Evolutionary conservation across 2,329 filamentous ascomycete genomes (phyloP).

Genomic region (Cladosporium sphaerospermum): DNA sequence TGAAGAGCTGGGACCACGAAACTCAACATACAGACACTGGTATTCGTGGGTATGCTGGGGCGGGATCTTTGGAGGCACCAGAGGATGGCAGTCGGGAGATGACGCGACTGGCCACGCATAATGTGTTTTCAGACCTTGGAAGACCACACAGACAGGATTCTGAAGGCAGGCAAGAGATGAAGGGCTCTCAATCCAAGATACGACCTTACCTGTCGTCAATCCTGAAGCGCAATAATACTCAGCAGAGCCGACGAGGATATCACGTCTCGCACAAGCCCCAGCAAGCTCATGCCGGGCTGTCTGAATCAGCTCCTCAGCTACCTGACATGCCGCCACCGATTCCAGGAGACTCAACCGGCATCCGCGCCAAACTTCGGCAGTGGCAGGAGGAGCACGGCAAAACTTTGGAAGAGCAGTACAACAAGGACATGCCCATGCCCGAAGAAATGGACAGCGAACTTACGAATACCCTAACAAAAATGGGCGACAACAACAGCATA

Average conservation of each 20-base stretch:
- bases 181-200: too few relatives aligned
- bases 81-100: too few relatives aligned
- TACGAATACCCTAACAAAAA: constrained; percentile 25
- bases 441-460: constrained; percentile 21
- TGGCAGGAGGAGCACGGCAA: constrained; percentile 40
- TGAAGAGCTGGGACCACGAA: too few relatives aligned
- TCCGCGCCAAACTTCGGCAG: constrained; percentile 32
- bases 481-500: constrained; percentile 24
- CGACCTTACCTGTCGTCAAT: too few relatives aligned
- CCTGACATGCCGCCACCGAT: neutral
- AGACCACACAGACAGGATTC: too few relatives aligned
- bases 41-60: too few relatives aligned
- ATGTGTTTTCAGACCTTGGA: too few relatives aligned
- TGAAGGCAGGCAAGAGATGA: too few relatives aligned
- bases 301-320: neutral
- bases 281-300: neutral
- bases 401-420: constrained; percentile 11
- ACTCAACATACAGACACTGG: too few relatives aligned
- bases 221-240: neutral
- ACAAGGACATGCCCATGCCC: constrained; percentile 16
- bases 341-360: constrained; percentile 19
- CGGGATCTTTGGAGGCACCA: too few relatives aligned
- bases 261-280: neutral
- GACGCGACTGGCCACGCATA: too few relatives aligned
- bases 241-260: neutral